Percentiles rank a stretch among this genome's conserved stretches.
Conservation (phyloP, 2,329 filamentous ascomycete genomes). For the Exophiala spinifera region DNA sequence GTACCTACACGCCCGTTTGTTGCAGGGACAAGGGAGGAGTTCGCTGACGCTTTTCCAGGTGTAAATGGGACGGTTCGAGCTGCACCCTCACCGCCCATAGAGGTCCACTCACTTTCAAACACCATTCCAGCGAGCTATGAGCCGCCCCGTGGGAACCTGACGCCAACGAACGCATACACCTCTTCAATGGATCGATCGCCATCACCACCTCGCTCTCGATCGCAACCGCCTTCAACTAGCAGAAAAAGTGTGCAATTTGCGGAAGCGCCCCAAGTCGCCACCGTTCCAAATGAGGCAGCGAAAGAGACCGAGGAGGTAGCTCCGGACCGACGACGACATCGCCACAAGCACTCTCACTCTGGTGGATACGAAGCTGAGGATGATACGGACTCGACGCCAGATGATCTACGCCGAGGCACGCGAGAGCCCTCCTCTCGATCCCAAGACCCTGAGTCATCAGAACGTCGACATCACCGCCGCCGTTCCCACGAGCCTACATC, state of each 20-base stretch:
- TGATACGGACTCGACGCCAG: conserved; percentile 28
- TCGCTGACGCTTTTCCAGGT: conserved; percentile 11
- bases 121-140: background rate
- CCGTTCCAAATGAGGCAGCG: conserved; percentile 5
- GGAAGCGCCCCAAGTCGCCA: conserved; percentile 22
- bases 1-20: conserved; percentile 9
- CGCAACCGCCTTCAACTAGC: conserved; percentile 16
- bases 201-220: conserved; percentile 18
- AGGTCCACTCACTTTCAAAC: conserved; percentile 18
- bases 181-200: conserved; percentile 11
- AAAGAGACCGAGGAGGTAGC: conserved; percentile 15
- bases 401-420: conserved; percentile 15
- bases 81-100: conserved; percentile 25
- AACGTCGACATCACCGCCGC: conserved; percentile 29
- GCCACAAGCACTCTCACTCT: conserved; percentile 17
- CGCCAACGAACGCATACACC: conserved; percentile 2
- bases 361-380: conserved; percentile 45
- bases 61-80: conserved; percentile 12
- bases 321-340: conserved; percentile 15
- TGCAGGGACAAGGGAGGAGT: conserved; percentile 11
- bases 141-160: background rate
- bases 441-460: conserved; percentile 34
- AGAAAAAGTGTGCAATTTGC: conserved; percentile 29
- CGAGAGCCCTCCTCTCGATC: conserved; percentile 14
- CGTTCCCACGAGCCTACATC: conserved; percentile 23